A percentile compares a stretch with the other conserved stretches of the same genome.
phyloP scores from a whole-genome alignment of 2,329 filamentous ascomycete species.

The Colletotrichum horii region DNA sequence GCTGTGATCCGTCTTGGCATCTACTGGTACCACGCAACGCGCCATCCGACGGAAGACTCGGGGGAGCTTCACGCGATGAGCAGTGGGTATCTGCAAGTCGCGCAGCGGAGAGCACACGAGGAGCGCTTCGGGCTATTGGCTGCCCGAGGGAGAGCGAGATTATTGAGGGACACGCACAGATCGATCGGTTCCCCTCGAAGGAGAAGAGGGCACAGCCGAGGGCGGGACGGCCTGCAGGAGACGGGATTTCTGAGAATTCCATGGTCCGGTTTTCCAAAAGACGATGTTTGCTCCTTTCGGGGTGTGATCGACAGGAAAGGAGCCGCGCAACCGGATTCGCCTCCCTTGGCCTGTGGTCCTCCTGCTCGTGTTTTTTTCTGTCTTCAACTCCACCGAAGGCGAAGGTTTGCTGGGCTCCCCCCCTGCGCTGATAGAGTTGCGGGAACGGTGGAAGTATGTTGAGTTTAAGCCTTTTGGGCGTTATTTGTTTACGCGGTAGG shows the following conservation, averaged over 20 bases:
- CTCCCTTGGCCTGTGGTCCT: neutral
- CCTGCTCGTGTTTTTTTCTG: neutral
- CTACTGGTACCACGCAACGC: neutral
- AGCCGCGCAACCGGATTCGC: slow-evolving; percentile 12
- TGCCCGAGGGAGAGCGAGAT: neutral
- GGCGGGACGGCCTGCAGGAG: neutral
- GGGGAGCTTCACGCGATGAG: neutral
- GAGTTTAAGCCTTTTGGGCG: neutral
- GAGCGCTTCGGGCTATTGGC: neutral
- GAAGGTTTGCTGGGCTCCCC: neutral
- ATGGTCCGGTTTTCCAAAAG: neutral
- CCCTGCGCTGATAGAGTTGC: slow-evolving; percentile 14
- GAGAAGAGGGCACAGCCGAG: neutral
- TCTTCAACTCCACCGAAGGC: neutral
- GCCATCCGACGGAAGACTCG: neutral
- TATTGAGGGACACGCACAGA: neutral
- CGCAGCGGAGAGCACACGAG: neutral
- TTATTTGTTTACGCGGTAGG: neutral
- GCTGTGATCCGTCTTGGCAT: neutral
- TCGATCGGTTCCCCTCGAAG: neutral
- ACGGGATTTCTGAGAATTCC: slow-evolving; percentile 17
- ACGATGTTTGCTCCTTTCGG: slow-evolving; percentile 10
- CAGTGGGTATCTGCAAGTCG: neutral
- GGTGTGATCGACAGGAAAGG: neutral
- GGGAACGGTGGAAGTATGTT: neutral